Conservation (phyloP, 306 rosid species). For the Arachis hypogaea region DNA sequence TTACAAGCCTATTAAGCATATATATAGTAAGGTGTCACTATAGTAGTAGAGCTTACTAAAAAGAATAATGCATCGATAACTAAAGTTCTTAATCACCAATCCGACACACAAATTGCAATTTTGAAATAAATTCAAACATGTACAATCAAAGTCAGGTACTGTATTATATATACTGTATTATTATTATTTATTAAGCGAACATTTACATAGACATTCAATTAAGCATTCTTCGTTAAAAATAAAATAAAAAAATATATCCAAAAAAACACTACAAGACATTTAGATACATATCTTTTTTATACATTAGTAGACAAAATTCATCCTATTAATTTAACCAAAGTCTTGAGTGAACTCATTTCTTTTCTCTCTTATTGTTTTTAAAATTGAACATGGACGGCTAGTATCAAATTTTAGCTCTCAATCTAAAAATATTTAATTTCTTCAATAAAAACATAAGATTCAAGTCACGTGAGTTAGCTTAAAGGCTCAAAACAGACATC, state of each 20-base stretch:
- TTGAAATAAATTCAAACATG: neutral
- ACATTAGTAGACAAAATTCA: too few species aligned
- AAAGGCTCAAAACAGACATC: neutral
- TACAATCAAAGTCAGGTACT: neutral
- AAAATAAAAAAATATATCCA: neutral
- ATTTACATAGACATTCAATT: neutral
- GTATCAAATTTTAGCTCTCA: neutral
- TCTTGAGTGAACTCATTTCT: neutral
- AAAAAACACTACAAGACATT: neutral
- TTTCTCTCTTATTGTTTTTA: neutral
- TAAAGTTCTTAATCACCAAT: neutral
- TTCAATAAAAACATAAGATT: neutral
- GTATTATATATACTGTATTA: neutral
- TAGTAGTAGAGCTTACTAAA: neutral
- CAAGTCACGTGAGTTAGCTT: neutral
- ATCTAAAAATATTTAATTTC: too few species aligned
- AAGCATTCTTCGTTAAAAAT: neutral
- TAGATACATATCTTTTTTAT: neutral
- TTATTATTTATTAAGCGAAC: too few species aligned
- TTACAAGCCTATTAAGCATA: too few species aligned
- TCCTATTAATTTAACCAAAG: too few species aligned
- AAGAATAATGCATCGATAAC: neutral
- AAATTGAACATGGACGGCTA: neutral
- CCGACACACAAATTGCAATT: constrained; percentile 1
- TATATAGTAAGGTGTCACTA: too few species aligned